These are phyloP conservation scores for Neurospora sp. DNA, from an alignment of 2,329 filamentous ascomycete genomes.

Conservation along the genomic window DNA sequence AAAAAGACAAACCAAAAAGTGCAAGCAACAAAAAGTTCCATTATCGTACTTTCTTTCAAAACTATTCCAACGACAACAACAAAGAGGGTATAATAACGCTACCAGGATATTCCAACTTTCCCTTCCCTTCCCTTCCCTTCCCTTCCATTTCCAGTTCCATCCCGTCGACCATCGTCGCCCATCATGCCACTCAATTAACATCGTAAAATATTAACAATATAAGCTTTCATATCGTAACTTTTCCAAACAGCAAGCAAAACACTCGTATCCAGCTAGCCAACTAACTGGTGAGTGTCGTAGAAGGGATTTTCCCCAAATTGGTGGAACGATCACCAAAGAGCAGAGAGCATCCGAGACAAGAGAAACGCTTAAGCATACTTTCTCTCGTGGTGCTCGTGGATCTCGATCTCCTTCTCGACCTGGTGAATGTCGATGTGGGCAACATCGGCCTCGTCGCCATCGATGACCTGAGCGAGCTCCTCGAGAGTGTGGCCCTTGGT, in stretches of 20 bases:
- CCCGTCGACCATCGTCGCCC: not conserved
- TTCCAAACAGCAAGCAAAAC: not conserved
- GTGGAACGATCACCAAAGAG: not conserved
- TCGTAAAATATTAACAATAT: not conserved
- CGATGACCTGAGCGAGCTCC: constrained; percentile 57
- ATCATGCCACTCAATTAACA: not conserved
- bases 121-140: too few relatives aligned
- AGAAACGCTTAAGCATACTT: constrained; percentile 10
- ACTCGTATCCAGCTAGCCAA: not conserved
- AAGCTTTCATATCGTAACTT: not conserved
- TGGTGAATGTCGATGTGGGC: constrained; percentile 34
- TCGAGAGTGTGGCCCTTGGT: constrained; percentile 55
- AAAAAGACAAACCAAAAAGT: not conserved
- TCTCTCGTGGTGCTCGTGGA: constrained; percentile 15
- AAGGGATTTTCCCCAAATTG: not conserved
- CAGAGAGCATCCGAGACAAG: not conserved
- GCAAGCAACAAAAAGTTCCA: not conserved
- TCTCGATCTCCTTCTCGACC: constrained; percentile 32
- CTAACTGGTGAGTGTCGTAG: not conserved
- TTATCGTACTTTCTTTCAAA: not conserved
- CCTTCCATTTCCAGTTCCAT: not conserved
- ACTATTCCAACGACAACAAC: not conserved
- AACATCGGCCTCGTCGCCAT: constrained; percentile 45
- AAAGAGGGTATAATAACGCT: not conserved
- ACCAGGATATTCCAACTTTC: not conserved